Evolutionary conservation across 2,329 filamentous ascomycete genomes (phyloP).

Genomic region (Diplodia corticola): DNA sequence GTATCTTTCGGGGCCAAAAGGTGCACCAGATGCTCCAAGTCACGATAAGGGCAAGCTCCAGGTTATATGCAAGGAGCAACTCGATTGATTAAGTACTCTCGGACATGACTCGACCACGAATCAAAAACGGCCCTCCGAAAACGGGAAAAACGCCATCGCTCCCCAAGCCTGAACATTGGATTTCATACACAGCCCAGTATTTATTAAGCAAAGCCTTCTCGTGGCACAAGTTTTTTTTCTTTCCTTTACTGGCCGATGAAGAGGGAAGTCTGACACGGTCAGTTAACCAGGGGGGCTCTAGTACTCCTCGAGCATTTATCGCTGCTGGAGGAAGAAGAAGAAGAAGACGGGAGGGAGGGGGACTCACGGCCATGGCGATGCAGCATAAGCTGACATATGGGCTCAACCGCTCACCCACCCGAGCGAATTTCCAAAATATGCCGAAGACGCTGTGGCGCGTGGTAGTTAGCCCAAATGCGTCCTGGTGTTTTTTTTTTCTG

Average conservation of each 20-base stretch:
- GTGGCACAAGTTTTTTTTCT: background rate
- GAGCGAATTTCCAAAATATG: conserved; percentile 93
- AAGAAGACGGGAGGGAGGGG: background rate
- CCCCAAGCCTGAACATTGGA: background rate
- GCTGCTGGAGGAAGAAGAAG: too few relatives aligned
- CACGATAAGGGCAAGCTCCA: background rate
- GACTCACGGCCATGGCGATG: conserved; percentile 82
- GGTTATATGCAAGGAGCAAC: background rate
- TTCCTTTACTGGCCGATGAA: conserved; percentile 28
- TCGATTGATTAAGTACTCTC: background rate
- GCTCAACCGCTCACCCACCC: conserved; percentile 88
- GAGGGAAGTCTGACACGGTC: conserved; percentile 27
- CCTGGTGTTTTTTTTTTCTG: background rate
- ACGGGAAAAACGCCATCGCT: conserved; percentile 10
- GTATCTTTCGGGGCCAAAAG: background rate
- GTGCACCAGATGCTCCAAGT: background rate
- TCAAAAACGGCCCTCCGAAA: background rate
- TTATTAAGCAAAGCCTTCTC: background rate
- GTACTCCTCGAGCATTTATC: too few relatives aligned
- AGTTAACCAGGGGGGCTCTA: background rate
- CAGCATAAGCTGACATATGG: conserved; percentile 96
- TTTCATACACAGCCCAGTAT: background rate
- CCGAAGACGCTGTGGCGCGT: conserved; percentile 63
- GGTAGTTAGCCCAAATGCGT: background rate
- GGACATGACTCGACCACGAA: background rate